Percentiles rank a stretch among this genome's conserved stretches.
Conservation (phyloP, 306 rosid species). For the Morella rubra region DNA sequence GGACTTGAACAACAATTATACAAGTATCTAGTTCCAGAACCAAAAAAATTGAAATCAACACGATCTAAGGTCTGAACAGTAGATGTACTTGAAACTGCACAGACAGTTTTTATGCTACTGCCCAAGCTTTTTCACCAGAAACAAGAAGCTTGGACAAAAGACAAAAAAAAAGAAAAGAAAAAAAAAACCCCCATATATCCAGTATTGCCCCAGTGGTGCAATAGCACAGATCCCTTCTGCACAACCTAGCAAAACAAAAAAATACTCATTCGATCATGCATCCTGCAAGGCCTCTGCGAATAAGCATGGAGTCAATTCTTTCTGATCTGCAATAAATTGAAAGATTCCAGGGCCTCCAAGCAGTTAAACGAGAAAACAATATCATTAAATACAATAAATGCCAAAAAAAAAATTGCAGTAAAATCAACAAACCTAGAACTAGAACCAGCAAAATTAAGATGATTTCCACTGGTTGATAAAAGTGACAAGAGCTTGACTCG, state of each 20-base stretch:
- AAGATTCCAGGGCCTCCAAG: slow-evolving; percentile 26
- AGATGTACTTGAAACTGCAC: not conserved
- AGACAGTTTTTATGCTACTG: not conserved
- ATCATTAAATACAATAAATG: slow-evolving; percentile 25
- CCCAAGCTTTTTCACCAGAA: slow-evolving; percentile 3
- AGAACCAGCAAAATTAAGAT: slow-evolving; percentile 37
- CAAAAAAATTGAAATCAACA: not conserved
- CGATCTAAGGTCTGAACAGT: not conserved
- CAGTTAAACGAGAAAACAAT: slow-evolving; percentile 19
- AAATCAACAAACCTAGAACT: slow-evolving; percentile 29
- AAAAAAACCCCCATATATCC: not conserved
- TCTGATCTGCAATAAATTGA: slow-evolving; percentile 24
- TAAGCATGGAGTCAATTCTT: slow-evolving; percentile 7
- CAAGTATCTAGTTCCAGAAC: not conserved
- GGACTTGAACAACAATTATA: not conserved
- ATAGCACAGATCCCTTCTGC: not conserved
- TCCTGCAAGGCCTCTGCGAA: slow-evolving; percentile 2
- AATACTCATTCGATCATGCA: slow-evolving; percentile 8
- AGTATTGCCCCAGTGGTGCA: not conserved
- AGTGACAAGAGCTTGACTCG: slow-evolving; percentile 27
- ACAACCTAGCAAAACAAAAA: not conserved
- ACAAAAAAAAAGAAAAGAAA: not conserved
- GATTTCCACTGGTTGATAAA: slow-evolving; percentile 31
- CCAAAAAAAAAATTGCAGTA: slow-evolving; percentile 36
- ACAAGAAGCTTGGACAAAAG: not conserved